Base-by-base conservation (phyloP, 805 yeast genomes). In the Suhomyces canberraensis region DNA sequence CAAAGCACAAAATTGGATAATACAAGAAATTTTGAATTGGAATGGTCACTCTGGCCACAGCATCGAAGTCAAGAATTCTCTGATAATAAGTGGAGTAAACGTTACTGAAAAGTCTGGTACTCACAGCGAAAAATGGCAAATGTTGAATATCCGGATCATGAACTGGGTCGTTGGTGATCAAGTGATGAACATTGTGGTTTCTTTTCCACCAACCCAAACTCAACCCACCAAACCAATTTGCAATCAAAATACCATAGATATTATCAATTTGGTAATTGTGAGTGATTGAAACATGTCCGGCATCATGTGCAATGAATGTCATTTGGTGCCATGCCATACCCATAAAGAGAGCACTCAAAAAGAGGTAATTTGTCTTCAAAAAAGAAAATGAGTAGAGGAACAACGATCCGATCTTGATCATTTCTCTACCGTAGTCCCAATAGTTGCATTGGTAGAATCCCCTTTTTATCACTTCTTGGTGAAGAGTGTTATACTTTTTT, bases 141-240 rank as follows among this genome's bases (percentile, higher is more conserved):
- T 88, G 96, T 60, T 88, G 96, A 54, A 88, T 89, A 61, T 88
- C 96, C 0, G 96, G 96, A 52, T 88, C 96, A 54, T 89, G 95
- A 2, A 84, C 83, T 0, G 96, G 96, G 54, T 88, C 95, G 58
- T 88, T 88, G n/a, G 96, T 84, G 37, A 88, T 73, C 35, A 88
- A 63, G 56, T 88, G 96, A 60, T 88, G 96, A n/a, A 88, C 95
- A 56, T 88, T 88, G 61, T 88, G 96, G 59, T 85, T 88, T 35
- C 90, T 71, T 50, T 88, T 89, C 96, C 96, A 88, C 96, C 96
- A 88, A 2, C 95, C 95, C 15, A 87, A 54, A 31, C 95, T 84
- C 28, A 88, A 68, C 0, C 96, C 96, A n/a, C 96, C 96, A 35
- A 79, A 60, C 67, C 73, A 88, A 44, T 85, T 78, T 1, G 95